Base-by-base conservation (phyloP, 2,329 filamentous ascomycete species). In the Paraphaeosphaeria minitans region DNA sequence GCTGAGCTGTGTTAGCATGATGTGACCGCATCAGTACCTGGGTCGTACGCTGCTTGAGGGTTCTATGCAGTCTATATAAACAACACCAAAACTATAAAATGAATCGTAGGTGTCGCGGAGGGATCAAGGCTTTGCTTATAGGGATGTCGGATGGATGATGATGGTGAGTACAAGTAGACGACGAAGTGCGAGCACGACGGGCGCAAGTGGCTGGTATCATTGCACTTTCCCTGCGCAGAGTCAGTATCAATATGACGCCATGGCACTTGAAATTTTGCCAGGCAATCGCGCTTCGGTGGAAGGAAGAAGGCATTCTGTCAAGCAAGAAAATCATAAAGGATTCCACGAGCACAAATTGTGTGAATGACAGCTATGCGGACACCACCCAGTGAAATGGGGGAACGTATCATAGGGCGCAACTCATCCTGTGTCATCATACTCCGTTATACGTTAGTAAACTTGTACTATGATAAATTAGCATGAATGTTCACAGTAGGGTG, bases 241-340 rank as follows among this genome's bases (percentile, higher is more conserved):
- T 46, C 43, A 19, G 9, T 43, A 29, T 5, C 22, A 6, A 14
- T 12, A 27, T 29, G 22, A 12, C 21, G 22, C 27, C 14, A 29
- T 29, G 13, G 14, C 16, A 2, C 5, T n/a, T 29, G n/a, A n/a
- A n/a, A n/a, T n/a, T n/a, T n/a, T n/a, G 6, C 7, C 22, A 16
- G 43, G 12, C 22, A 46, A 22, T 46, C 22, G 2, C 22, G 43
- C 16, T 6, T 27, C n/a, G 22, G 27, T 29, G 12, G 13, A 9
- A 14, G 2, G 19, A 46, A 22, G 43, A 27, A 46, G 43, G 39
- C 7, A 42, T 7, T 5, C 14, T 12, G 35, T 14, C 12, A 16
- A 1, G 35, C 35, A 39, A 39, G 35, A 89, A 93, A 65, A 93
- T 84, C 69, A 90, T 85, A 55, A 82, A 83, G 35, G 86, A 74